Conservation (phyloP, 2,329 filamentous ascomycete species). For the Chaetomium sp. region DNA sequence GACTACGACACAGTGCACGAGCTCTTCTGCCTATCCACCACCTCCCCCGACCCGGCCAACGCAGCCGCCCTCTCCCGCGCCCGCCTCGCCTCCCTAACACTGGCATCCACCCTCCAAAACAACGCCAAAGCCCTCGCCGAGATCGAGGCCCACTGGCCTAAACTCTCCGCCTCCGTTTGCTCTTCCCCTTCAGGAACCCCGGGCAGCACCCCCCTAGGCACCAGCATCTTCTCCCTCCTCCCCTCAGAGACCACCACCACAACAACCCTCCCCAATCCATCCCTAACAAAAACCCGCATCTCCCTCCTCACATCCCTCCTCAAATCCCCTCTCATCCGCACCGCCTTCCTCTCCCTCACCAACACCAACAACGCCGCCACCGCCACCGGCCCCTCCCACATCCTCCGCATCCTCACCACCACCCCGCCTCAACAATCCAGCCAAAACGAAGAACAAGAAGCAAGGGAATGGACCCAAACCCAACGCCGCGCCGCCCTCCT, state of each 20-base stretch:
- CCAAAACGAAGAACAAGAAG: constrained; percentile 3
- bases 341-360: constrained; percentile 47
- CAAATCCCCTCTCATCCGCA: constrained; percentile 45
- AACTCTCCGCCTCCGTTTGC: constrained; percentile 36
- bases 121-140: constrained; percentile 55
- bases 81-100: constrained; percentile 49
- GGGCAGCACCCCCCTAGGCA: constrained; percentile 24
- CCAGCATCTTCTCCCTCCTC: constrained; percentile 39
- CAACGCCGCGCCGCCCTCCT: constrained; percentile 51
- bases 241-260: constrained; percentile 14
- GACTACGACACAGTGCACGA: constrained; percentile 46
- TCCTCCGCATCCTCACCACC: constrained; percentile 40
- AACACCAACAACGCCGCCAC: neutral
- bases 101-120: constrained; percentile 56
- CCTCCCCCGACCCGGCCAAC: constrained; percentile 20
- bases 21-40: constrained; percentile 51
- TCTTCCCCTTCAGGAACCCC: constrained; percentile 1
- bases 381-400: constrained; percentile 45
- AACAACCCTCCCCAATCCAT: constrained; percentile 11
- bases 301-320: constrained; percentile 51
- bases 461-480: constrained; percentile 43
- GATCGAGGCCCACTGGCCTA: constrained; percentile 43
- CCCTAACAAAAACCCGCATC: constrained; percentile 35
- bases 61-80: constrained; percentile 29
- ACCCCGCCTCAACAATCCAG: constrained; percentile 14